Base-by-base conservation (phyloP, 2,329 filamentous ascomycete species). In the Hymenoscyphus repandus region DNA sequence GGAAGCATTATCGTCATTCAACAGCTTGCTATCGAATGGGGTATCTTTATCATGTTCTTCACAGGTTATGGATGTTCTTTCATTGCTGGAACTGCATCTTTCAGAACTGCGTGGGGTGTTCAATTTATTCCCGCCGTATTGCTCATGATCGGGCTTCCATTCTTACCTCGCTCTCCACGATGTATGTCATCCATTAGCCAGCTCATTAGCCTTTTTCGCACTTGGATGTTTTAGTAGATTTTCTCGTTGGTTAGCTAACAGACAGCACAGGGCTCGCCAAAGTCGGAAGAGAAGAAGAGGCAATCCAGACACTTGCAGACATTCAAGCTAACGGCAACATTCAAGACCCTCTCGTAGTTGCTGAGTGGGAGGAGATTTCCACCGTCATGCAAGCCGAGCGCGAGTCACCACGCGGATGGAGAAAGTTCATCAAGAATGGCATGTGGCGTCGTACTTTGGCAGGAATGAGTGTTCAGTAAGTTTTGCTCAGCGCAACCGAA, bases 301-400 rank as follows among this genome's bases (percentile, higher is more conserved):
- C 69, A 13, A 58, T 64, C 7, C 64, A 76, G 34, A 74, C 73
- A 1, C 71, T 85, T 30, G 79, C 79, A 9, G 64, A 75, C 46
- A 73, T 85, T 2, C 81, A 84, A 52, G 79, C 76, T 2, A 69
- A 71, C 1, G 80, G 80, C 4, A 72, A 83, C 50, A 66, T 69
- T 17, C 67, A 74, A 6, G 73, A 82, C 52, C 76, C 80, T 0
- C 58, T 76, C 1, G 79, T 85, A 6, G 62, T 81, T 22, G 76
- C 77, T 0, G 81, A 84, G 62, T 76, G 74, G 67, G 71, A 79
- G 49, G 76, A 80, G 52, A 78, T 81, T 48, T 62, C 61, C 15
- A 70, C 68, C 0, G 67, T 70, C 4, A 65, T 75, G 12, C 36
- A 41, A 3, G 54, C 52, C 2, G 56, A 58, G 49, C 7, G 67